Evolutionary conservation across 1,284 basidiomycete genomes (phyloP), one percentile per base, ranked within the genome.

Genomic region (Cutaneotrichosporon sp.): DNA sequence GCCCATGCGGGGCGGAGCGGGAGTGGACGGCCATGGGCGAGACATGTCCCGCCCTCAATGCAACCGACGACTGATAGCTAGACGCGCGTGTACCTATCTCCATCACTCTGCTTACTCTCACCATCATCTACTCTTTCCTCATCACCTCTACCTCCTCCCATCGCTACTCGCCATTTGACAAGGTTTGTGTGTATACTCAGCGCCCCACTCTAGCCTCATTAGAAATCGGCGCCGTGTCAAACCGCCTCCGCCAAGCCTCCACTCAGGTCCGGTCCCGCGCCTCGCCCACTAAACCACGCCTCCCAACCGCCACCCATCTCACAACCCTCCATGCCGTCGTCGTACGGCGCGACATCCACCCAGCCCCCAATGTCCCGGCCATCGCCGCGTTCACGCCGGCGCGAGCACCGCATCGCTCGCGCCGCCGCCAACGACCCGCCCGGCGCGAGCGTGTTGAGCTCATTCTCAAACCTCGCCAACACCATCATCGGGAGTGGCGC

Each of bases 401-500:
- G 60, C 31, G 31, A 47, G 36, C 54, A 52, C 14, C 64, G 58
- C 33, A 38, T 47, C 33, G 46, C 56, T 14, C 60, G 60, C 36
- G 56, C 51, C 45, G 60, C 52, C 24, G 47, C 50, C n/a, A n/a
- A n/a, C n/a, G 33, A 57, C 43, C 54, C 45, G 20, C 65, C 66
- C 9, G 66, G 63, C 47, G 66, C 66, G 3, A 54, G 18, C 10
- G 49, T 64, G 11, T 60, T 67, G 4, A 74, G 72, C 7, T 78
- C 76, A 3, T 69, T 75, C 24, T 66, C 69, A 52, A 94, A 94
- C 72, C 81, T 93, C 57, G 82, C 87, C 50, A 92, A 95, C 72
- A 95, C 92, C 0, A 92, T 93, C 70, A 89, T 94, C 71, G 91
- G 92, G 16, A 92, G 89, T 61, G 92, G 91, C 86, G 79, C 74